phyloP scores from a whole-genome alignment of 139 green algal genomes.

The Chlamydomonas sphaeroides region DNA sequence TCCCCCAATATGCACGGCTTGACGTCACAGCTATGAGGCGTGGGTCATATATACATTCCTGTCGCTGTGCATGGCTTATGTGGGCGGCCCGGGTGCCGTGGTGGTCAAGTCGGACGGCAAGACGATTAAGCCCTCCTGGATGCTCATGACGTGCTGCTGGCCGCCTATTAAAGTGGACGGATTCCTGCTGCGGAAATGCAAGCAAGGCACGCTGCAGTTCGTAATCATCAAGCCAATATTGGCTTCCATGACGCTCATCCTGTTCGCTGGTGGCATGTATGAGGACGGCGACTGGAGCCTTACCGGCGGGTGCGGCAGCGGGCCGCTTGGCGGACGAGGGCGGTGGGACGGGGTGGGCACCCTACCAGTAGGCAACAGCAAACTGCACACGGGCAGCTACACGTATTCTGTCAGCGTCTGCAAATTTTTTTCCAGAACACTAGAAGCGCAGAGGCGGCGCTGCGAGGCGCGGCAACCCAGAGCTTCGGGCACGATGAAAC shows the following conservation, averaged over 20 bases:
- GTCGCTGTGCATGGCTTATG: constrained; percentile 91
- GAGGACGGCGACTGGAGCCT: constrained; percentile 84
- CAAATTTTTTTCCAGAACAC: too few species aligned
- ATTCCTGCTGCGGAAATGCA: constrained; percentile 83
- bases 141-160: constrained; percentile 91
- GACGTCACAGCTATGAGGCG: constrained; percentile 92
- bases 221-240: constrained; percentile 95
- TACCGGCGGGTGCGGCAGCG: constrained; percentile 60
- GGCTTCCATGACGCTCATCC: constrained; percentile 80
- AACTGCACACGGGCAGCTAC: too few species aligned
- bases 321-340: too few species aligned
- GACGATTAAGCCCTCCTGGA: constrained; percentile 82
- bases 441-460: too few species aligned
- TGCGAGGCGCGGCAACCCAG: too few species aligned
- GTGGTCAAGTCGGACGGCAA: constrained; percentile 88
- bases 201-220: constrained; percentile 95
- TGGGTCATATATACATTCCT: constrained; percentile 99
- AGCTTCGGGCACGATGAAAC: too few species aligned
- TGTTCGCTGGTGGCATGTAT: constrained; percentile 83
- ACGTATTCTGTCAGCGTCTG: too few species aligned
- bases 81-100: constrained; percentile 94
- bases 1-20: neutral
- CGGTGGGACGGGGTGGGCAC: too few species aligned
- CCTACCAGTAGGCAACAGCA: too few species aligned
- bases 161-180: constrained; percentile 85